Conservation (phyloP, 2,329 filamentous ascomycete genomes). For the Aspergillus fijiensis region DNA sequence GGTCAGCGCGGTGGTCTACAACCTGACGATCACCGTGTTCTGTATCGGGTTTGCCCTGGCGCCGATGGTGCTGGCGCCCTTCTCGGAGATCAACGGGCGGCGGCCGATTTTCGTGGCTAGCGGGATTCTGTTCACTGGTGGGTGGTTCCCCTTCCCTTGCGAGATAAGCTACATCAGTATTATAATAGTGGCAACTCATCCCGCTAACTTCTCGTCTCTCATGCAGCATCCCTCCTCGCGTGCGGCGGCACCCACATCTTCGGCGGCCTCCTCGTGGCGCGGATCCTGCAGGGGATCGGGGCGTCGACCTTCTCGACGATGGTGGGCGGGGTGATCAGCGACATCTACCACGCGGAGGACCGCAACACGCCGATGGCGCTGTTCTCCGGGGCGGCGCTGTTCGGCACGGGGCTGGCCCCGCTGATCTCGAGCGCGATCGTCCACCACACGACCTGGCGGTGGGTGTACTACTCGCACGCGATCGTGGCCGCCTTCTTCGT, state of each 20-base stretch:
- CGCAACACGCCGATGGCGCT: constrained; percentile 88
- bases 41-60: constrained; percentile 77
- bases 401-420: constrained; percentile 78
- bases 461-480: constrained; percentile 85
- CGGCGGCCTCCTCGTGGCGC: constrained; percentile 70
- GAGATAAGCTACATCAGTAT: no score
- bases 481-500: constrained; percentile 67
- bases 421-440: constrained; percentile 70
- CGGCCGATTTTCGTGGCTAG: constrained; percentile 77
- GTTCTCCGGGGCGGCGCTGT: constrained; percentile 75
- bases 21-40: constrained; percentile 77
- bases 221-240: constrained; percentile 61
- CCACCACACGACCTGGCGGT: constrained; percentile 69
- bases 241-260: constrained; percentile 70
- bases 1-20: constrained; percentile 64
- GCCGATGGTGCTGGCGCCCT: constrained; percentile 84
- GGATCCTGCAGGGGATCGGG: constrained; percentile 76
- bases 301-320: constrained; percentile 79
- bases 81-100: constrained; percentile 84
- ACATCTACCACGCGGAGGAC: constrained; percentile 75
- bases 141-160: constrained; percentile 7
- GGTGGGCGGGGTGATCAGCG: constrained; percentile 86
- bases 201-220: no score
- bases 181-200: no score
- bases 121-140: constrained; percentile 66